Evolutionary conservation across 192 early-diverging fungal genomes (phyloP).

Genomic region (Dimargaris cristalligena): DNA sequence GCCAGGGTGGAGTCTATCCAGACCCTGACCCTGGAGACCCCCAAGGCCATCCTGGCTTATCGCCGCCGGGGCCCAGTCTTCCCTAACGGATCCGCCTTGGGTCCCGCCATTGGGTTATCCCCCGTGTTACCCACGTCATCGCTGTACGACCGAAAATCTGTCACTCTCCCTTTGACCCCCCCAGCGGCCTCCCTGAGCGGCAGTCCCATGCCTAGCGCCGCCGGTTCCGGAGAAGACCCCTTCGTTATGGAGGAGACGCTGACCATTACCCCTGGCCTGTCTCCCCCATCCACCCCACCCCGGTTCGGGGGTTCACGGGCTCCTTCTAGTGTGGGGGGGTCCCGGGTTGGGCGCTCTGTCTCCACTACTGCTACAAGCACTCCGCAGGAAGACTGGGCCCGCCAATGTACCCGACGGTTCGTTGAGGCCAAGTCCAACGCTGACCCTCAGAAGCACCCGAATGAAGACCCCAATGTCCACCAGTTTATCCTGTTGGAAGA

Average conservation of each 20-base stretch:
- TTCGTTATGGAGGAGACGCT: conserved; percentile 8
- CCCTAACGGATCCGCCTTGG: too few relatives aligned
- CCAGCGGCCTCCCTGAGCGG: background rate
- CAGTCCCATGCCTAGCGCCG: background rate
- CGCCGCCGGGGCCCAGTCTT: too few relatives aligned
- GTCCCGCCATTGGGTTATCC: too few relatives aligned
- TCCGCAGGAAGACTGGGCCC: background rate
- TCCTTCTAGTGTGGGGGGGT: background rate
- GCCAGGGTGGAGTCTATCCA: too few relatives aligned
- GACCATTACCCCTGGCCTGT: conserved; percentile 2
- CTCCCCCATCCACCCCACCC: conserved; percentile 5
- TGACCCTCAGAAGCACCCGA: too few relatives aligned
- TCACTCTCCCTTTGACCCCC: conserved; percentile 4
- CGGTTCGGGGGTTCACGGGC: background rate
- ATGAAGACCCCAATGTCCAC: conserved; percentile 22
- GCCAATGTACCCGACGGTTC: conserved; percentile 8
- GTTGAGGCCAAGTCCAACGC: conserved; percentile 18
- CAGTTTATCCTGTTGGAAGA: conserved; percentile 92
- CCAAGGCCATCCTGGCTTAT: too few relatives aligned
- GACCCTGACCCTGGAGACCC: too few relatives aligned
- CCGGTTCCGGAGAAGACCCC: background rate
- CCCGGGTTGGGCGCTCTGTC: too few relatives aligned
- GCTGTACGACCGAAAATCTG: too few relatives aligned
- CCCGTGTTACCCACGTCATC: too few relatives aligned
- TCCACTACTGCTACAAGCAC: background rate